phyloP scores from a whole-genome alignment of 129 eudicot genomes.

The Sambucus nigra region DNA sequence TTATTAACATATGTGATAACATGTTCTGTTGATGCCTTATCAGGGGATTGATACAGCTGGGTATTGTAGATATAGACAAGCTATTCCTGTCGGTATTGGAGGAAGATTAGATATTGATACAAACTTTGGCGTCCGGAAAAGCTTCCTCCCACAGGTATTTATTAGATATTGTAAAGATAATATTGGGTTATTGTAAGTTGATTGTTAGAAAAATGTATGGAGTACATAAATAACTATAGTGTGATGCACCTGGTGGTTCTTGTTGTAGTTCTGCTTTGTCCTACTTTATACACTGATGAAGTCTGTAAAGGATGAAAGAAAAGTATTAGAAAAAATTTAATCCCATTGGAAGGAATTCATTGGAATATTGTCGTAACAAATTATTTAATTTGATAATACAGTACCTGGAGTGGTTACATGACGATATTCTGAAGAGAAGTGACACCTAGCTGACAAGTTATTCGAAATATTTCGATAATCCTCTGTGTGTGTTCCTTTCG shows the following conservation, averaged over 20 bases:
- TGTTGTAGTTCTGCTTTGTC: neutral
- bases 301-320: too few species aligned
- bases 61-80: conserved; percentile 81
- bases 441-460: too few species aligned
- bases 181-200: neutral
- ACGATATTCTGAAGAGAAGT: too few species aligned
- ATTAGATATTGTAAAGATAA: neutral
- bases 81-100: conserved; percentile 66
- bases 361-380: too few species aligned
- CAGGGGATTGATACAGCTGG: conserved; percentile 71
- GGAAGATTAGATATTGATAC: conserved; percentile 69
- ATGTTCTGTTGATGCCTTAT: neutral
- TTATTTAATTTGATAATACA: too few species aligned
- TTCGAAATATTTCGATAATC: too few species aligned
- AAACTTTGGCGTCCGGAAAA: conserved; percentile 63
- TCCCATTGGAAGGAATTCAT: too few species aligned
- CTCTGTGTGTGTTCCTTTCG: too few species aligned
- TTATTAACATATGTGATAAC: too few species aligned
- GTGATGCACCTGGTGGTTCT: neutral
- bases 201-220: neutral
- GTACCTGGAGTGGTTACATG: too few species aligned
- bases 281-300: too few species aligned
- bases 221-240: neutral
- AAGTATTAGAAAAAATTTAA: too few species aligned
- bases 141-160: conserved; percentile 75